Evolutionary conservation across 2,329 filamentous ascomycete genomes (phyloP).

Genomic region (Fusarium sp.): DNA sequence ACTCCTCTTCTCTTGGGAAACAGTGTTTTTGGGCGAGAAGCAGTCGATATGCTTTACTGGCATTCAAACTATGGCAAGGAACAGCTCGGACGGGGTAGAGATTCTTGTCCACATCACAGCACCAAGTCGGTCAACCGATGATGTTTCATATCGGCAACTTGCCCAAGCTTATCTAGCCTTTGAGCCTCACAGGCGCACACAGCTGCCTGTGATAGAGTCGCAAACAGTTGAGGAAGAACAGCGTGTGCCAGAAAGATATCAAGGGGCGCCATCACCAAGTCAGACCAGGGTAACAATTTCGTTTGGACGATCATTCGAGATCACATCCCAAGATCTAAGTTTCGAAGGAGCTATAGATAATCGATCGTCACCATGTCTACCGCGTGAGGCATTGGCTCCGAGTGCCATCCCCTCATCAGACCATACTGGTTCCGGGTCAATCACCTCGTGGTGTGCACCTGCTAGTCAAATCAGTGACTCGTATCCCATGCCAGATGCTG

Average conservation of each 20-base stretch:
- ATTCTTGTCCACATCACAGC: constrained; percentile 67
- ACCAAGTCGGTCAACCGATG: constrained; percentile 59
- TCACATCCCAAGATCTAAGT: constrained; percentile 55
- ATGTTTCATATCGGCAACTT: constrained; percentile 60
- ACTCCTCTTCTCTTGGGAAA: not conserved
- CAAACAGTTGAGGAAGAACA: not conserved
- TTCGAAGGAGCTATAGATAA: constrained; percentile 60
- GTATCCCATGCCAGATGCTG: constrained; percentile 53
- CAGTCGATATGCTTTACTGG: constrained; percentile 40
- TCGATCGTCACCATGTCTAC: constrained; percentile 48
- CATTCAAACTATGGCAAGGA: constrained; percentile 41
- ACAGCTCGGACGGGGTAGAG: constrained; percentile 53
- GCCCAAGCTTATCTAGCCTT: constrained; percentile 64
- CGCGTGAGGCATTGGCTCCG: not conserved
- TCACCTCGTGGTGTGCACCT: constrained; percentile 55
- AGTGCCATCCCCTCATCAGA: constrained; percentile 12
- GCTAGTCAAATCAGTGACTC: constrained; percentile 67
- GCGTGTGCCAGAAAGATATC: not conserved
- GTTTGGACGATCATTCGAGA: constrained; percentile 39
- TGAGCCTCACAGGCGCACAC: constrained; percentile 43
- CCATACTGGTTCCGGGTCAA: constrained; percentile 29
- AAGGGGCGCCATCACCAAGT: constrained; percentile 12
- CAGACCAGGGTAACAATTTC: constrained; percentile 19
- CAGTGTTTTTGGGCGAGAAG: constrained; percentile 6
- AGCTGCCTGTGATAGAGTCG: constrained; percentile 6